A percentile compares a stretch with the other conserved stretches of the same genome.
phyloP scores from a whole-genome alignment of 352 stramenopile genomes.

The Phytophthora fragariaefolia region DNA sequence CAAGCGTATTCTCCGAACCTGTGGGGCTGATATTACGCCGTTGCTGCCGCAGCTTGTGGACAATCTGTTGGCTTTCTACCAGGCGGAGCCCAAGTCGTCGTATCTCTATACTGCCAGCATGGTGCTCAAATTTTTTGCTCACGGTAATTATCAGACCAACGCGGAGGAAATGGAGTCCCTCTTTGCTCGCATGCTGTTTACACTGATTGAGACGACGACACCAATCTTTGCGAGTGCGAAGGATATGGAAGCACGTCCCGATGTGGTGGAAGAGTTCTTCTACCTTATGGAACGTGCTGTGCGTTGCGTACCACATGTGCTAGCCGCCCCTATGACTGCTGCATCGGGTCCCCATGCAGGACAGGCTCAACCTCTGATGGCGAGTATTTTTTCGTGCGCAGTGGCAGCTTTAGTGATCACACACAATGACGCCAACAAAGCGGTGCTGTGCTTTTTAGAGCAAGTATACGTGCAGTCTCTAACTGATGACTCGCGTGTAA shows the following conservation, averaged over 20 bases:
- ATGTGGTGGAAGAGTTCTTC: constrained; percentile 97
- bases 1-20: constrained; percentile 87
- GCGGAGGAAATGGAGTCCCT: constrained; percentile 49
- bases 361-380: constrained; percentile 57
- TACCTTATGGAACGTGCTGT: constrained; percentile 94
- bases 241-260: constrained; percentile 83
- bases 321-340: constrained; percentile 55
- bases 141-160: constrained; percentile 32
- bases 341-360: constrained; percentile 2
- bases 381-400: constrained; percentile 85
- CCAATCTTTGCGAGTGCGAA: constrained; percentile 76
- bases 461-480: constrained; percentile 40
- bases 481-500: constrained; percentile 19
- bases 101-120: constrained; percentile 88
- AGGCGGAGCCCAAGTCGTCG: constrained; percentile 80
- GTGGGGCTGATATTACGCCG: constrained; percentile 61
- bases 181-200: constrained; percentile 64
- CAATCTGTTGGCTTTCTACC: constrained; percentile 81
- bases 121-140: constrained; percentile 80
- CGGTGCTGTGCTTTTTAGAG: constrained; percentile 94
- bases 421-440: constrained; percentile 95
- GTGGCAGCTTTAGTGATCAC: constrained; percentile 89
- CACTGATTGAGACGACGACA: constrained; percentile 79
- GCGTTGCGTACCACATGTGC: constrained; percentile 78
- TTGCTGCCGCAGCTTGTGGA: constrained; percentile 80